These are phyloP conservation scores for Dactylis glomerata DNA, from an alignment of 176 grass and related monocot genomes.

Conservation along the genomic window DNA sequence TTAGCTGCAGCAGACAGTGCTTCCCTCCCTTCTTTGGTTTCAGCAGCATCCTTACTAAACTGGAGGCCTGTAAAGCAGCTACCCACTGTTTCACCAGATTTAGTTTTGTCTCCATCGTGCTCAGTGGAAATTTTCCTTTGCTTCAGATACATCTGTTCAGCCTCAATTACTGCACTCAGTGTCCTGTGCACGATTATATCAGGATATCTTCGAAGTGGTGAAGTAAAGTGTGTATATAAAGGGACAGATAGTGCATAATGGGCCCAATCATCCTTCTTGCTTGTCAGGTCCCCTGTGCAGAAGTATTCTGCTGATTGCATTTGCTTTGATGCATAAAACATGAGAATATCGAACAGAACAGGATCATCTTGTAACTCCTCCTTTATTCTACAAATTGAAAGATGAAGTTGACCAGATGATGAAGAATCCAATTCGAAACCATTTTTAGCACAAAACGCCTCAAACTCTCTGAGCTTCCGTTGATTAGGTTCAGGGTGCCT, in stretches of 20 bases:
- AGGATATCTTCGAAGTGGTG: slow-evolving; percentile 88
- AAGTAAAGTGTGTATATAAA: slow-evolving; percentile 92
- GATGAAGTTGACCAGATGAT: slow-evolving; percentile 83
- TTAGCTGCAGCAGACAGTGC: slow-evolving; percentile 52
- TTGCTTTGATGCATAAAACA: slow-evolving; percentile 93
- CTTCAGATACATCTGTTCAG: slow-evolving; percentile 73
- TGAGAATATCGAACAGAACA: slow-evolving; percentile 81
- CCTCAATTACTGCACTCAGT: slow-evolving; percentile 73
- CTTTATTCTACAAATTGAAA: slow-evolving; percentile 79
- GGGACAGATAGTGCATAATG: slow-evolving; percentile 85
- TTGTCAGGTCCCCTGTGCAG: slow-evolving; percentile 69
- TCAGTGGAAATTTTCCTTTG: slow-evolving; percentile 28
- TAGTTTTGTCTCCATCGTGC: slow-evolving; percentile 22
- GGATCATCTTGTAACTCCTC: slow-evolving; percentile 79
- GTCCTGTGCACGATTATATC: slow-evolving; percentile 96
- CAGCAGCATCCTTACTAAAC: slow-evolving; percentile 62
- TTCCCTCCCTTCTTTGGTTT: slow-evolving; percentile 71
- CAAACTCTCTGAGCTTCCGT: slow-evolving; percentile 78
- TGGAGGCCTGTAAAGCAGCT: slow-evolving; percentile 70
- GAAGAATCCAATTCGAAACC: slow-evolving; percentile 89
- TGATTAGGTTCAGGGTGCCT: slow-evolving; percentile 86
- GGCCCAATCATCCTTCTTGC: slow-evolving; percentile 77
- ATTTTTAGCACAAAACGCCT: slow-evolving; percentile 75
- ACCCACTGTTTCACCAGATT: slow-evolving; percentile 26
- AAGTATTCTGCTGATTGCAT: slow-evolving; percentile 89